A percentile compares a stretch with the other conserved stretches of the same genome.
phyloP scores from a whole-genome alignment of 2,329 filamentous ascomycete species.

The Exophiala dermatitidis region DNA sequence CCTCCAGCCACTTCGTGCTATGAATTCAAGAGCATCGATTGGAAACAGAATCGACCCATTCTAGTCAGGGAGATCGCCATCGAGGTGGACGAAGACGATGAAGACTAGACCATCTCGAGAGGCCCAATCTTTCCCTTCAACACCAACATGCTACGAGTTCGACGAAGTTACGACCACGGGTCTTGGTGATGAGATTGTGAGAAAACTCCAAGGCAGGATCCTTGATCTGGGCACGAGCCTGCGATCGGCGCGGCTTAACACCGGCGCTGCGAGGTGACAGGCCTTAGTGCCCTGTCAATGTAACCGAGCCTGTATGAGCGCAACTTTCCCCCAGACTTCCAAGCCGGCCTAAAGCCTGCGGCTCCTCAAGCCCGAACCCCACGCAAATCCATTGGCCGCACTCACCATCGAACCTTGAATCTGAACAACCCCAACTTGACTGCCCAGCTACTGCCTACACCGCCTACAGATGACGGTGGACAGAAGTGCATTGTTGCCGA shows the following conservation, averaged over 20 bases:
- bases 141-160: background rate
- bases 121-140: background rate
- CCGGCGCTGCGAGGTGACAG: background rate
- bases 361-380: no score
- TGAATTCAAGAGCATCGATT: constrained; percentile 13
- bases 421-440: no score
- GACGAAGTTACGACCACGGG: background rate
- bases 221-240: background rate
- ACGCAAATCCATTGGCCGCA: no score
- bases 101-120: background rate
- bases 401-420: no score
- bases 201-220: background rate
- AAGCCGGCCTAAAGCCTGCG: no score
- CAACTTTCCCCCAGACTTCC: no score
- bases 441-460: no score
- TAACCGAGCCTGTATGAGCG: background rate
- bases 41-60: constrained; percentile 18
- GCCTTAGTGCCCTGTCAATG: background rate
- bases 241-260: background rate
- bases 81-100: constrained; percentile 19
- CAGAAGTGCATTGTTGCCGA: no score
- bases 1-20: constrained; percentile 9
- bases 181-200: background rate
- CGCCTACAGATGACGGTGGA: no score
- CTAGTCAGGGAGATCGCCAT: constrained; percentile 16